These are phyloP conservation scores for Breynia disticha DNA, from an alignment of 441 rosid species.

Conservation along the genomic window DNA sequence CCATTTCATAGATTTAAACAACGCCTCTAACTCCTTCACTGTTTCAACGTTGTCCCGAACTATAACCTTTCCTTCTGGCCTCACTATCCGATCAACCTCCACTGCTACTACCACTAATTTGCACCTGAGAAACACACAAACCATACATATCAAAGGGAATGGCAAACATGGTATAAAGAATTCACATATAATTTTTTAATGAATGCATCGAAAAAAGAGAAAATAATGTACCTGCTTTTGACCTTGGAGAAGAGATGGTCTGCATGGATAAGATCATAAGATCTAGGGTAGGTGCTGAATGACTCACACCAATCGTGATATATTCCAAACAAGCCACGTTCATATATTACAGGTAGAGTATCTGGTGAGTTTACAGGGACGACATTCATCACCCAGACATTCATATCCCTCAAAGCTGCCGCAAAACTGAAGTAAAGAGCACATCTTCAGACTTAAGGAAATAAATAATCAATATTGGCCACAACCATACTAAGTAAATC, in stretches of 20 bases:
- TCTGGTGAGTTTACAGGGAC: constrained; percentile 77
- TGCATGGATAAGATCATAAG: constrained; percentile 91
- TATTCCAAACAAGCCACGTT: constrained; percentile 84
- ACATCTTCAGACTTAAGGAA: constrained; percentile 13
- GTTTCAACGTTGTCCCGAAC: constrained; percentile 59
- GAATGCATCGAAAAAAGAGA: background rate
- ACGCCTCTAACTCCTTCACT: constrained; percentile 44
- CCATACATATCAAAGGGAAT: no score
- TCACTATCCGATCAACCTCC: constrained; percentile 74
- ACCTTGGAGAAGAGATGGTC: constrained; percentile 87
- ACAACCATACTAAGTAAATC: no score
- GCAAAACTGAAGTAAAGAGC: constrained; percentile 55
- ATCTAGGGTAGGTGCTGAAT: constrained; percentile 86
- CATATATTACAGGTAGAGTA: constrained; percentile 80
- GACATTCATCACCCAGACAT: constrained; percentile 94
- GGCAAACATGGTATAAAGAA: no score
- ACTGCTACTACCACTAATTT: constrained; percentile 49
- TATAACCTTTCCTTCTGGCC: constrained; percentile 81
- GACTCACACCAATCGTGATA: constrained; percentile 98
- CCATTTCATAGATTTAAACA: constrained; percentile 65
- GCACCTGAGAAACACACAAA: constrained; percentile 36
- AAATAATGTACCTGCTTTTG: constrained; percentile 41
- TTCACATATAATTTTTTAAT: background rate
- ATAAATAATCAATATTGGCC: background rate
- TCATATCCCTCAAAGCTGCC: constrained; percentile 71